Percentiles rank a stretch among this genome's conserved stretches.
Evolutionary conservation across 2,329 filamentous ascomycete species (phyloP).

Genomic region (Colletotrichum limetticola): DNA sequence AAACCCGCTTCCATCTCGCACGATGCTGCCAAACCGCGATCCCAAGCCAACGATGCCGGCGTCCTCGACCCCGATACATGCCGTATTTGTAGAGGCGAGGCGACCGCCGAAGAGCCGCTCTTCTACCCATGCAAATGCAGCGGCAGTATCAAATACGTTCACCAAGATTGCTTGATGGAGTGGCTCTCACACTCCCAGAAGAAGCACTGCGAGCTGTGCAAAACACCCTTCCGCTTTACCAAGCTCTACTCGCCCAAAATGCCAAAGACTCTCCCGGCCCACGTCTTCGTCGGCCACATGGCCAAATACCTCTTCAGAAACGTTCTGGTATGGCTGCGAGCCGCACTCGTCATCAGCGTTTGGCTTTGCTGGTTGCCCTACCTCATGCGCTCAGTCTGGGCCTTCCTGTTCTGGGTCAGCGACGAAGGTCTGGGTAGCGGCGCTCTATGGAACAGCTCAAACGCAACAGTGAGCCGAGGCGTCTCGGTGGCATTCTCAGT

Average conservation of each 20-base stretch:
- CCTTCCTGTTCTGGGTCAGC: conserved; percentile 92
- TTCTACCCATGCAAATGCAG: conserved; percentile 99
- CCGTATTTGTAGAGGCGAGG: conserved; percentile 95
- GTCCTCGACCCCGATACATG: conserved; percentile 79
- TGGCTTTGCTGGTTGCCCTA: conserved; percentile 93
- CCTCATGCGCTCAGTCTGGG: conserved; percentile 91
- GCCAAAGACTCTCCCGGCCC: conserved; percentile 83
- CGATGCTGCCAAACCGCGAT: conserved; percentile 18
- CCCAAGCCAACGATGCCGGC: conserved; percentile 30
- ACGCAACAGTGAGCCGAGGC: conserved; percentile 26
- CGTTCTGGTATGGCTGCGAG: conserved; percentile 81
- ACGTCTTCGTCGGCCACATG: conserved; percentile 84
- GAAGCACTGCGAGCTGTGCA: conserved; percentile 99
- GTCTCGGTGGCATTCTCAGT: conserved; percentile 33
- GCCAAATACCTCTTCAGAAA: conserved; percentile 77
- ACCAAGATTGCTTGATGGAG: conserved; percentile 98
- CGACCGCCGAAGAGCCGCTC: conserved; percentile 81
- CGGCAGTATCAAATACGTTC: conserved; percentile 97
- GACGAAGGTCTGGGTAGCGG: conserved; percentile 72
- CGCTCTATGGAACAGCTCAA: conserved; percentile 35
- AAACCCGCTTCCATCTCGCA: not conserved
- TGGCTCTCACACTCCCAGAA: conserved; percentile 99
- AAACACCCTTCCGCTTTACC: conserved; percentile 97
- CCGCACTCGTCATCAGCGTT: conserved; percentile 80
- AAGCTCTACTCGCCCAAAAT: conserved; percentile 96